Percentiles rank a stretch among this genome's conserved stretches.
phyloP scores from a whole-genome alignment of 352 stramenopile species.

The Phytopythium delawarense region DNA sequence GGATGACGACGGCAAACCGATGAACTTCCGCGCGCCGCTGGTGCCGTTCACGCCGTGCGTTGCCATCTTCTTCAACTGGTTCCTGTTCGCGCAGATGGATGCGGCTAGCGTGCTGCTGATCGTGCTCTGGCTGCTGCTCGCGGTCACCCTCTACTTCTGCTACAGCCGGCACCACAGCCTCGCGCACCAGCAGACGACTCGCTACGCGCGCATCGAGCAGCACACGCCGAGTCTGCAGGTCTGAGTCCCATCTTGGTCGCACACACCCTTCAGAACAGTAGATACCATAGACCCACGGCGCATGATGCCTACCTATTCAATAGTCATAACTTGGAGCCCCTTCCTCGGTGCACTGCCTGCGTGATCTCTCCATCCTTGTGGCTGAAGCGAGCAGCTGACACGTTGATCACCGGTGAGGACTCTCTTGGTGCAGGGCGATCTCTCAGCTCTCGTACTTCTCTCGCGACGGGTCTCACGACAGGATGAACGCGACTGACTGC shows the following conservation, averaged over 20 bases:
- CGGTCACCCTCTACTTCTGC: constrained; percentile 55
- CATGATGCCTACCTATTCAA: too few relatives aligned
- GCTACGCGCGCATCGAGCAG: constrained; percentile 46
- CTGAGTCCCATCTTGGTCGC: neutral
- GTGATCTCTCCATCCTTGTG: too few relatives aligned
- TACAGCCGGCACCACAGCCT: constrained; percentile 77
- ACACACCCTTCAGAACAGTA: neutral
- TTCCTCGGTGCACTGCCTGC: too few relatives aligned
- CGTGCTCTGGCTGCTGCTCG: constrained; percentile 60
- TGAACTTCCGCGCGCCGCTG: constrained; percentile 58
- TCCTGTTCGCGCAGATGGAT: constrained; percentile 82
- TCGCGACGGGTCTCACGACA: neutral
- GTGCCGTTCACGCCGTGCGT: constrained; percentile 77
- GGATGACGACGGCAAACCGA: constrained; percentile 24
- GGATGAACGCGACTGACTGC: neutral
- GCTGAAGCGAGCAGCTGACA: too few relatives aligned
- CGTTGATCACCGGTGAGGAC: too few relatives aligned
- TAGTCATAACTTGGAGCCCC: too few relatives aligned
- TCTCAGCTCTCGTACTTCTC: too few relatives aligned
- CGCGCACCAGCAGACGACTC: constrained; percentile 50
- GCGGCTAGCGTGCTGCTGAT: constrained; percentile 58
- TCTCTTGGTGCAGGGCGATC: too few relatives aligned
- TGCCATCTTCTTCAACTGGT: constrained; percentile 89
- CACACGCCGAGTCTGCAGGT: constrained; percentile 10
- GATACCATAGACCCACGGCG: neutral